Evolutionary conservation across 495 filamentous ascomycete genomes (phyloP), one percentile per base, ranked within the genome.

Genomic region (Xylaria cubensis): DNA sequence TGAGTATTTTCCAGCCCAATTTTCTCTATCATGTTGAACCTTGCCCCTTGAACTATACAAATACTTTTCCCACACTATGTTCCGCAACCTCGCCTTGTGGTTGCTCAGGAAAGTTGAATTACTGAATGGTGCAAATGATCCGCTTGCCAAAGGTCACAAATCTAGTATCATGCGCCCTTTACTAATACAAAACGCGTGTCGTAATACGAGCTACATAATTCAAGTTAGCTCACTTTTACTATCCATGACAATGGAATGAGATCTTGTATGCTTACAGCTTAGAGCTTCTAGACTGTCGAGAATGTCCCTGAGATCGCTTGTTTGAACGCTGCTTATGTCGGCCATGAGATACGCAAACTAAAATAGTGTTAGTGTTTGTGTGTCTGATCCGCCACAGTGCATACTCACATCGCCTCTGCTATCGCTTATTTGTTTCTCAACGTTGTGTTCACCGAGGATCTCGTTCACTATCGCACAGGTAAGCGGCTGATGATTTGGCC

Each of bases 391-490:
- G 48, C 46, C 1, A 55, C 63, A 61, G 32, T 46, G 39, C 32
- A 67, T 61, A 36, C 88, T 69, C 82, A 93, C 91, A 81, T 98
- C 95, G 74, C 94, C 96, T 85, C 92, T 90, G 83, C 91, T 96
- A 80, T 98, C 97, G 41, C 93, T 95, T 84, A 94, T 98, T 81
- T 99, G 97, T 85, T 97, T 98, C 79, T 97, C 96, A 72, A 99
- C 94, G 78, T 99, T 99, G 83, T 99, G 95, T 69, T 96, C 90
- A 19, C 90, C 93, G 71, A 98, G 89, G 69, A 98, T 92, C 75
- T 94, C 91, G 84, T 98, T 99, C 61, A 99, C 94, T 92, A 64
- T 64, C 34, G 42, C 58, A 58, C 26, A 56, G 48, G 70, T 77
- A 46, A 77, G 71, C 74, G 50, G 75, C 29, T 36, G 15, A 46